These are phyloP conservation scores for Phalaenopsis hybrid DNA, from an alignment of 116 monocot species.

Conservation along the genomic window DNA sequence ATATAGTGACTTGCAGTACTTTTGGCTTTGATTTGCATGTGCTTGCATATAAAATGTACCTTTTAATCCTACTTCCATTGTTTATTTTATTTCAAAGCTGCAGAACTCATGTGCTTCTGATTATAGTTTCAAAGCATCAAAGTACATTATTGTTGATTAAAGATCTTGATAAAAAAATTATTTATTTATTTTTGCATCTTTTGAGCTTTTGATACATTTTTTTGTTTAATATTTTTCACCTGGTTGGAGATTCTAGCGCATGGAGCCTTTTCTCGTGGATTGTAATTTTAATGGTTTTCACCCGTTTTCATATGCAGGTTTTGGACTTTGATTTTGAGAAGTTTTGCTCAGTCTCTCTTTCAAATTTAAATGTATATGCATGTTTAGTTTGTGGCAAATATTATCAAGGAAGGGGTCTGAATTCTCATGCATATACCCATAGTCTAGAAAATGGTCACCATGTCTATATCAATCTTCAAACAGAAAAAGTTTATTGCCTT, in stretches of 20 bases:
- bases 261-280: background rate
- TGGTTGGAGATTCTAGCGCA: background rate
- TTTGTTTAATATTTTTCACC: background rate
- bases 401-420: conserved; percentile 88
- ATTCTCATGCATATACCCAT: conserved; percentile 92
- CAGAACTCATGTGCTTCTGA: no score
- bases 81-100: no score
- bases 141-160: no score
- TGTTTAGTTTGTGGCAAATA: conserved; percentile 95
- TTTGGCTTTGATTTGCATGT: no score
- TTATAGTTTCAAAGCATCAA: no score
- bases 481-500: conserved; percentile 87
- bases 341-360: conserved; percentile 81
- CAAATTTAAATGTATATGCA: conserved; percentile 91
- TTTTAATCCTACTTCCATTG: no score
- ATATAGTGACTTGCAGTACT: no score
- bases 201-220: no score
- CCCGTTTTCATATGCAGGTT: conserved; percentile 41
- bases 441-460: conserved; percentile 91
- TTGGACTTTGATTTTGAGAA: conserved; percentile 97
- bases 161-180: no score
- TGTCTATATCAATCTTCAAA: conserved; percentile 86
- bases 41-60: no score
- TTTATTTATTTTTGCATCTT: no score
- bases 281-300: background rate